Evolutionary conservation across 148 eudicot species (phyloP), one percentile per base, ranked within the genome.

Genomic region (Limonium bicolor): DNA sequence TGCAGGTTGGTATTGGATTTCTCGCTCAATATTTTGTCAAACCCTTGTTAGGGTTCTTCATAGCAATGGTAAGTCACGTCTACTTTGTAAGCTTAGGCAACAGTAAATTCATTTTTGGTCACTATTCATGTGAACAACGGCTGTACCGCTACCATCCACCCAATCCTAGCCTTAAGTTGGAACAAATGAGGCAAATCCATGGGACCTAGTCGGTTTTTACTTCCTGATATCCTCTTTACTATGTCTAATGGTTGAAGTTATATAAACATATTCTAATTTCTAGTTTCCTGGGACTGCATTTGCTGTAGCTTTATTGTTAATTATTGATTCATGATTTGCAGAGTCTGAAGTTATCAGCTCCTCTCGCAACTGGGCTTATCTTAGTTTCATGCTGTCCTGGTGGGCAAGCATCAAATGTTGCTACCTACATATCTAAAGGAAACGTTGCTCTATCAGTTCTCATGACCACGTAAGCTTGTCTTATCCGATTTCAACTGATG

Each of bases 331-430:
- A 34, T 68, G 14, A 46, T 74, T 27, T 54, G 34, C 78, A 92
- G 99, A 50, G 76, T 2, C 42, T 85, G 59, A 92, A 81, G 53
- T 60, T 92, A 49, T 85, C 99, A 3, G 99, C 99, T 47, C 99
- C 99, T 53, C 88, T 92, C 25, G 99, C 99, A 29, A 92, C 99
- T 54, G 99, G 99, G 39, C 80, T 92, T 62, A 85, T 92, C 65
- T 69, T 92, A 66, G 99, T 92, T 33, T 85, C 99, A 20, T 92
- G 99, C 69, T 92, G 99, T 54, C 99, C 99, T 31, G 99, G 99
- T 59, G 99, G 95, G 53, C 99, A 92, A 63, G 95, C 99, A 59
- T 92, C 99, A 56, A 92, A 92, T 73, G 95, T 92, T 40, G 95
- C 99, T 35, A 92, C 99, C 14, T 92, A 85, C 57, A 92, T 92